Conservation (phyloP, 495 filamentous ascomycete species). For the Parachaetomium inaequale region DNA sequence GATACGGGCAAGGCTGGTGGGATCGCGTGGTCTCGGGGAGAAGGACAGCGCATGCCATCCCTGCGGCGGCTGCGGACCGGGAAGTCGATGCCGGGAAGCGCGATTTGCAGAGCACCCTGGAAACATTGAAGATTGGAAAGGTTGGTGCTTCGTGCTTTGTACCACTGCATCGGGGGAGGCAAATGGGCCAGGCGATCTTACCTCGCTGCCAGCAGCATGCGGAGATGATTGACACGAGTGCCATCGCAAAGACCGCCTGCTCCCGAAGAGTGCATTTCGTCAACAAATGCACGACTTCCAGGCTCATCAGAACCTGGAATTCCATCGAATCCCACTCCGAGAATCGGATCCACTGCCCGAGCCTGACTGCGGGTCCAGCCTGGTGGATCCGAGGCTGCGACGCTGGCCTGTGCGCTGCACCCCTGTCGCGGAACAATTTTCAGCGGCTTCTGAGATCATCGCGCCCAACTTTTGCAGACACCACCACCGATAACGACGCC, state of each 20-base stretch:
- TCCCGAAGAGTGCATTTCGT: too few species aligned
- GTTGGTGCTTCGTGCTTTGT: too few species aligned
- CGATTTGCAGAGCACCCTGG: not conserved
- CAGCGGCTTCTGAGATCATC: constrained; percentile 23
- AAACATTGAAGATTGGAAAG: too few species aligned
- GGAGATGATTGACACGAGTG: too few species aligned
- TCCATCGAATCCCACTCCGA: too few species aligned
- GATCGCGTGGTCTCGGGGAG: not conserved
- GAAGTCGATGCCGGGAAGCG: not conserved
- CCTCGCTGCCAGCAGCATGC: too few species aligned
- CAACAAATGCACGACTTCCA: too few species aligned
- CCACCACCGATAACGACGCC: constrained; percentile 12
- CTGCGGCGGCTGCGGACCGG: not conserved
- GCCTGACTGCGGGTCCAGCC: not conserved
- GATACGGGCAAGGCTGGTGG: not conserved
- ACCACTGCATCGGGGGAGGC: too few species aligned
- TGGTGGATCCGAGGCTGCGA: not conserved
- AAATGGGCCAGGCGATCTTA: too few species aligned
- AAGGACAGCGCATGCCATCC: not conserved
- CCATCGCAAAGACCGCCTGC: too few species aligned
- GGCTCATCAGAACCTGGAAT: too few species aligned
- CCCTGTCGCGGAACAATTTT: constrained; percentile 16
- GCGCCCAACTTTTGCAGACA: constrained; percentile 4
- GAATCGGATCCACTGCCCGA: too few species aligned
- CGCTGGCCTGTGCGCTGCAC: constrained; percentile 13